Evolutionary conservation across 2,329 filamentous ascomycete genomes (phyloP).

Genomic region (Fusarium sp.): DNA sequence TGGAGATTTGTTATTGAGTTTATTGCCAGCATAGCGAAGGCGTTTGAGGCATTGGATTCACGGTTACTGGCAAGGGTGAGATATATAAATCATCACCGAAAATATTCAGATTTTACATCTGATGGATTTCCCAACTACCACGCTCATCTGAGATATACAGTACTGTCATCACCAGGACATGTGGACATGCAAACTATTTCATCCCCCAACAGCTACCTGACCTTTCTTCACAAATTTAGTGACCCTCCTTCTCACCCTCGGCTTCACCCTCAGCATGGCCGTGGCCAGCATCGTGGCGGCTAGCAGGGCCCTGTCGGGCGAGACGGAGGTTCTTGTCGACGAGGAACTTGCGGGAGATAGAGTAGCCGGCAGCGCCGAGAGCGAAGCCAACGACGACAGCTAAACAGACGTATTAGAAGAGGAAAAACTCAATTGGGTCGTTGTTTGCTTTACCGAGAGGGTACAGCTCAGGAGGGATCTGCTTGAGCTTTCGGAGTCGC

Average conservation of each 20-base stretch:
- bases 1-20: slow-evolving; percentile 38
- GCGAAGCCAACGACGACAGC: slow-evolving; percentile 91
- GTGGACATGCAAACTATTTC: slow-evolving; percentile 41
- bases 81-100: slow-evolving; percentile 47
- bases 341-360: slow-evolving; percentile 82
- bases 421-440: slow-evolving; percentile 31
- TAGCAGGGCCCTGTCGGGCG: slow-evolving; percentile 72
- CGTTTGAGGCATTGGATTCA: slow-evolving; percentile 54
- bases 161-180: slow-evolving; percentile 32
- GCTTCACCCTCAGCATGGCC: slow-evolving; percentile 44
- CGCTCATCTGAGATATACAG: slow-evolving; percentile 49
- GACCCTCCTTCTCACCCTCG: slow-evolving; percentile 50
- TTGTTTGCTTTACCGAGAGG: slow-evolving; percentile 79
- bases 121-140: slow-evolving; percentile 43
- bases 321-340: slow-evolving; percentile 95
- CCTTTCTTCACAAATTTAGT: slow-evolving; percentile 43
- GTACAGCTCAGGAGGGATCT: slow-evolving; percentile 92
- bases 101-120: slow-evolving; percentile 45
- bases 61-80: slow-evolving; percentile 40
- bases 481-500: slow-evolving; percentile 88
- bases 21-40: slow-evolving; percentile 61
- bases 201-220: slow-evolving; percentile 26
- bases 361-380: slow-evolving; percentile 84
- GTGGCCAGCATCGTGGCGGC: slow-evolving; percentile 56
- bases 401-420: slow-evolving; percentile 56